Percentiles rank a stretch among this genome's conserved stretches.
These are phyloP conservation scores for Termitomyces sp. DNA, from an alignment of 768 basidiomycete species.

Conservation along the genomic window DNA sequence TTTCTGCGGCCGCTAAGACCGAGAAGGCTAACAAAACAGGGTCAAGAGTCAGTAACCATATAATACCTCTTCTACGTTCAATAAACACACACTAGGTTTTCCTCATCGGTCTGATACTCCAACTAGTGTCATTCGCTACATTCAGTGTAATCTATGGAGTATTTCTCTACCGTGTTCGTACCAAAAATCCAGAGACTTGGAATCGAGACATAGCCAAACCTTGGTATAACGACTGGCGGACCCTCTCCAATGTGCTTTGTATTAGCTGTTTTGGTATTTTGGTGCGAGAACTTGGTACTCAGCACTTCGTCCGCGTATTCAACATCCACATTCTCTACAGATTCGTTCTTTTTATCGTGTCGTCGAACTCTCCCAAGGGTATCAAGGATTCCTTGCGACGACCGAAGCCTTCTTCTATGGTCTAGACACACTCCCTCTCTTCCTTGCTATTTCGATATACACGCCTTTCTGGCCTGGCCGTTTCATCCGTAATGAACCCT, in stretches of 20 bases:
- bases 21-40: constrained; percentile 22
- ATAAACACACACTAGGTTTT: background rate
- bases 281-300: constrained; percentile 27
- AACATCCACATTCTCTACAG: constrained; percentile 23
- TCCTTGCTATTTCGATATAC: constrained; percentile 54
- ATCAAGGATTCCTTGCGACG: constrained; percentile 47
- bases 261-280: constrained; percentile 61
- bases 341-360: constrained; percentile 61
- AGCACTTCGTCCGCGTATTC: background rate
- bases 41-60: constrained; percentile 25
- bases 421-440: constrained; percentile 60
- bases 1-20: constrained; percentile 37
- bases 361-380: constrained; percentile 63
- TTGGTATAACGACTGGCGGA: constrained; percentile 57
- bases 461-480: constrained; percentile 62
- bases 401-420: constrained; percentile 62
- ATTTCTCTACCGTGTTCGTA: constrained; percentile 46
- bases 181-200: constrained; percentile 36
- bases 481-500: constrained; percentile 29
- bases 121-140: constrained; percentile 45
- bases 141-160: constrained; percentile 43
- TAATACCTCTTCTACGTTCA: background rate
- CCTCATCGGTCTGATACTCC: constrained; percentile 31
- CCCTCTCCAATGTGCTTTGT: constrained; percentile 43
- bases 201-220: constrained; percentile 25